Evolutionary conservation across 2,329 filamentous ascomycete species (phyloP).

Genomic region (Plenodomus lindquistii): DNA sequence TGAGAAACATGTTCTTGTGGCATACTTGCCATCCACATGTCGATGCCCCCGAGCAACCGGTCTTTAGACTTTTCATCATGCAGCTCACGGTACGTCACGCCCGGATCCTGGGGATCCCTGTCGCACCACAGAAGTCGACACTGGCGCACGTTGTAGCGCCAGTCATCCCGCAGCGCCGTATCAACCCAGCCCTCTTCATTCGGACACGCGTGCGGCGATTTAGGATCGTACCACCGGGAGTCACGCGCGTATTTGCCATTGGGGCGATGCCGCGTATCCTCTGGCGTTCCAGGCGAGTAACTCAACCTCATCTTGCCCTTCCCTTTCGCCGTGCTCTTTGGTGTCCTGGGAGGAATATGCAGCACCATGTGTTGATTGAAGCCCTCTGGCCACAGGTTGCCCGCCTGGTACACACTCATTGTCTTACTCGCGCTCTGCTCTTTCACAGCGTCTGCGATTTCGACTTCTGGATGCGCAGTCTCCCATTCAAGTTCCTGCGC

Average conservation of each 20-base stretch:
- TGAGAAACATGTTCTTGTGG: not conserved
- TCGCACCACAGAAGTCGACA: conserved; percentile 13
- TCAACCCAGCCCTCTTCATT: conserved; percentile 12
- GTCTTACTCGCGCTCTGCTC: conserved; percentile 2
- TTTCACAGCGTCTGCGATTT: not conserved
- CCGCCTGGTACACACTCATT: not conserved
- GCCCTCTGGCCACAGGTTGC: conserved; percentile 1
- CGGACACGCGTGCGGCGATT: conserved; percentile 11
- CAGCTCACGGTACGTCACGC: conserved; percentile 12
- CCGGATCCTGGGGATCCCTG: not conserved
- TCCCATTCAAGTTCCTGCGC: conserved; percentile 6
- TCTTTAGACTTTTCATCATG: conserved; percentile 3
- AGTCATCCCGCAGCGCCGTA: conserved; percentile 6
- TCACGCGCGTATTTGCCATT: not conserved
- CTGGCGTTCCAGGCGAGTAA: conserved; percentile 8
- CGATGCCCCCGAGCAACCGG: conserved; percentile 1
- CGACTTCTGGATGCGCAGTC: not conserved
- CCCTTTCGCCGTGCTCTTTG: not conserved
- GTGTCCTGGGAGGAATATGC: not conserved
- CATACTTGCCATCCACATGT: conserved; percentile 1
- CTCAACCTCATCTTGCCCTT: not conserved
- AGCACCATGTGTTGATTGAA: not conserved
- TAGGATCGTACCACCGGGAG: conserved; percentile 4
- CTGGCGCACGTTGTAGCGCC: conserved; percentile 12
- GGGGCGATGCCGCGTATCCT: conserved; percentile 10